Conservation (phyloP, 1,284 basidiomycete genomes). For the Wolfiporia cocos region DNA sequence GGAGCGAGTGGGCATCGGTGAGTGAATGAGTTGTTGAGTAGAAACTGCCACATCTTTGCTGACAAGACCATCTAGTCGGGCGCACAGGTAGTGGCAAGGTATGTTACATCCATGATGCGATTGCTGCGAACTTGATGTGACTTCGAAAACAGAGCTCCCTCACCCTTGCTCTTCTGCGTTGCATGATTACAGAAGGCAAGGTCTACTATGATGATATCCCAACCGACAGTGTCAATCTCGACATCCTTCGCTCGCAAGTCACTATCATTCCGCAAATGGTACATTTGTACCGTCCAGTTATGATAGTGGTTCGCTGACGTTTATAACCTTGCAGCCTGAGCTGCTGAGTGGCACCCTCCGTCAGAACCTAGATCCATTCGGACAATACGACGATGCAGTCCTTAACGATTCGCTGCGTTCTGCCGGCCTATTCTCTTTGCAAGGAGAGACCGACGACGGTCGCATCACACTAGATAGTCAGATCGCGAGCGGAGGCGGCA, state of each 20-base stretch:
- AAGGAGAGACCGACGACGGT: conserved; percentile 43
- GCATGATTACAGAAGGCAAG: conserved; percentile 40
- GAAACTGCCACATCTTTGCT: too few species aligned
- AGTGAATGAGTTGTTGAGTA: too few species aligned
- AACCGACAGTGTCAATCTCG: conserved; percentile 48
- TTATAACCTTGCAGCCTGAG: conserved; percentile 48
- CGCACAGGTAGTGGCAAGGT: conserved; percentile 75
- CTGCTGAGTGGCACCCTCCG: conserved; percentile 54
- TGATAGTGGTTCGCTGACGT: conserved; percentile 6
- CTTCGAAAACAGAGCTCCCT: conserved; percentile 39
- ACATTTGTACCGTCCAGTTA: background rate
- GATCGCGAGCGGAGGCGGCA: conserved; percentile 32
- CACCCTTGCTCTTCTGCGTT: conserved; percentile 34
- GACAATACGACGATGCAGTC: conserved; percentile 60
- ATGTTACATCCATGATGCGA: conserved; percentile 12
- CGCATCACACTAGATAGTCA: conserved; percentile 30
- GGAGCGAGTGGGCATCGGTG: conserved; percentile 55
- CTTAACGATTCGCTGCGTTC: conserved; percentile 51
- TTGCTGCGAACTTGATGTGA: conserved; percentile 22
- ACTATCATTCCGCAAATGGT: conserved; percentile 41
- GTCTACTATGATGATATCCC: conserved; percentile 31
- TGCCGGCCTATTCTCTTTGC: conserved; percentile 50
- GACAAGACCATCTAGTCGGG: too few species aligned
- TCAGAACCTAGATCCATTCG: conserved; percentile 69
- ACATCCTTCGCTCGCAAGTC: conserved; percentile 40